Base-by-base conservation (phyloP, 2,329 filamentous ascomycete species). In the Lecanosticta acicola region DNA sequence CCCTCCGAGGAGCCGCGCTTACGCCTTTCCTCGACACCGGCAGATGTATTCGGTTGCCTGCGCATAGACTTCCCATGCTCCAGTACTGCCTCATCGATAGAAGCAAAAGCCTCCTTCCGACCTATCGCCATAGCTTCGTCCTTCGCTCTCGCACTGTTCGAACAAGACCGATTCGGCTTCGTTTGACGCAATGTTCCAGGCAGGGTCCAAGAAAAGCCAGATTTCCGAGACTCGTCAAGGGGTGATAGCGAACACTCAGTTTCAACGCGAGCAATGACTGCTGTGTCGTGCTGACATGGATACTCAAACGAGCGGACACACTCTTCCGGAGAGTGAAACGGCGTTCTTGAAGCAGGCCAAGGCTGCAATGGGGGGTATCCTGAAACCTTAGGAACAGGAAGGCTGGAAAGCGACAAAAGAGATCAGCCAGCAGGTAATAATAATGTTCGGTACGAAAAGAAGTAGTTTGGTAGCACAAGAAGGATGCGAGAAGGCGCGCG, bases 1-100 rank as follows among this genome's bases (percentile, higher is more conserved):
- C 17, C 32, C 16, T 43, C 35, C n/a, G 44, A 47, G 4, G 39
- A 32, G 33, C 35, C 44, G 41, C 46, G 51, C 45, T 54, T 49
- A 21, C 38, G 37, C 29, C 39, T 45, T 21, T 48, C 48, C 24
- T 45, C 51, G n/a, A 46, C 38, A 33, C 51, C 49, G 4, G 47
- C 44, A 18, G 51, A 46, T 36, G 43, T 44, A 42, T 42, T 35
- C 44, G 49, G 36, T 32, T 49, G 34, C 32, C 38, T 33, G 11
- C 19, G 26, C 32, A 43, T 45, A n/a, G 46, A 43, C 39, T 40
- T 47, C 17, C 45, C 34, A 17, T 43, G 44, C 32, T 46, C 42
- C 3, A 39, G 14, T 11, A 48, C 40, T 19, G 43, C 40, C 35
- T 48, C 46, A 21, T 49, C 39, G n/a, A 46, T 42, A 20, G 19